These are phyloP conservation scores for Scheffersomyces quercinus DNA, from an alignment of 1,139 yeast species.

Conservation along the genomic window DNA sequence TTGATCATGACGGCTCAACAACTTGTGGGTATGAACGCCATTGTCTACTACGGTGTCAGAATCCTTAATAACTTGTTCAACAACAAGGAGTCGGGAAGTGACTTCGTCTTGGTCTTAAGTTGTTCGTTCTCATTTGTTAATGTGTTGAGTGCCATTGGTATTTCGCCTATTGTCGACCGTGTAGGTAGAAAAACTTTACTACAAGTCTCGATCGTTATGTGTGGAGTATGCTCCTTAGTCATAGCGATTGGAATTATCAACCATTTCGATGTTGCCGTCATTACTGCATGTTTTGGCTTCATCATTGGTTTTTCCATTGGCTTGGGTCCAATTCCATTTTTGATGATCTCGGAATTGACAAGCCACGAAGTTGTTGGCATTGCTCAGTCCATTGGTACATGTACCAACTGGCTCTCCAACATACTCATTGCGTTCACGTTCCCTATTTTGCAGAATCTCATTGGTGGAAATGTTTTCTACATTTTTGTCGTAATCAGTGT, in stretches of 20 bases:
- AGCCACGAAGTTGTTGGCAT: constrained; percentile 20
- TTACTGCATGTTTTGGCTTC: constrained; percentile 20
- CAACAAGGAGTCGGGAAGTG: constrained; percentile 23
- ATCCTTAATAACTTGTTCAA: constrained; percentile 23
- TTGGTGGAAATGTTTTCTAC: constrained; percentile 33
- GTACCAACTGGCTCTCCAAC: constrained; percentile 22
- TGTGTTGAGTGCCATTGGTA: constrained; percentile 27
- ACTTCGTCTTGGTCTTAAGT: constrained; percentile 28
- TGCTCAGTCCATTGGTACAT: constrained; percentile 24
- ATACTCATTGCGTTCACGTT: constrained; percentile 22
- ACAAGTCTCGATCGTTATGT: constrained; percentile 14
- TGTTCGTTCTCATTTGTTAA: constrained; percentile 33
- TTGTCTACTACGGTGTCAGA: constrained; percentile 41
- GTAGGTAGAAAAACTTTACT: constrained; percentile 20
- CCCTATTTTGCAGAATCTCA: constrained; percentile 26
- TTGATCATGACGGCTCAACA: constrained; percentile 42
- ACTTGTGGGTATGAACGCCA: constrained; percentile 43
- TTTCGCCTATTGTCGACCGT: constrained; percentile 21
- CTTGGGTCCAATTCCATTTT: constrained; percentile 29
- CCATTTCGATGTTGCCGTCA: constrained; percentile 11
- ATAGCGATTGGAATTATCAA: constrained; percentile 16
- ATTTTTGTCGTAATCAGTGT: constrained; percentile 26
- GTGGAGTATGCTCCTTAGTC: constrained; percentile 13
- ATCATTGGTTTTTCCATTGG: constrained; percentile 21
- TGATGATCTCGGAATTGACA: constrained; percentile 24